Evolutionary conservation across 345 rosid species (phyloP), one percentile per base, ranked within the genome.

Genomic region (Salix dunnii): DNA sequence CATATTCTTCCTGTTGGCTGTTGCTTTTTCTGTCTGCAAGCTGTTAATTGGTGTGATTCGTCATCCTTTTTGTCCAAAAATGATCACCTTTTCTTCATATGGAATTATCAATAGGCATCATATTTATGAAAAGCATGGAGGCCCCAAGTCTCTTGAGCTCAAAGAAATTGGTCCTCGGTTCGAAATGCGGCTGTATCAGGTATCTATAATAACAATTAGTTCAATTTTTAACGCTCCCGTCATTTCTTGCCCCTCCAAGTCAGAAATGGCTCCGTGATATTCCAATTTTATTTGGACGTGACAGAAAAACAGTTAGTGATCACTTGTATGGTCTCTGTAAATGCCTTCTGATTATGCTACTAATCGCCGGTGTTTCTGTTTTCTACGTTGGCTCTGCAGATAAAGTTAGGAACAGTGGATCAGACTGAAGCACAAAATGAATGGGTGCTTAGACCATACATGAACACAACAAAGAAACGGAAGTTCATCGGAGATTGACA

Each of bases 131-230:
- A 91, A 88, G 82, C 87, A 72, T 36, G 94, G 89, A 20, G 94
- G 97, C 67, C 96, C 98, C 3, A 96, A 91, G 80, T 82, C 94
- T 31, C 60, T 92, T 23, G 97, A 90, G 81, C 94, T 96, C 68
- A 88, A 87, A 84, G 98, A 93, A 76, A 83, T 92, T 40, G 99
- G 99, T 81, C 98, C 98, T 60, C 83, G 97, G 61, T 96, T 93
- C 72, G 99, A 96, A 79, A 80, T 96, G 87, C 88, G 88, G 68
- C 94, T 90, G 31, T 93, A 91, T 86, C 90, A 92, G 92, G 98
- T 95, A 88, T 51, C 2, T 74, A 28, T 58, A n/a, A 25, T 30
- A 35, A 9, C 48, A 43, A 21, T 21, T 38, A 49, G 46, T 67
- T 38, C 46, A 64, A 5, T 28, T 21, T 35, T 48, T n/a, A 9